phyloP scores from a whole-genome alignment of 2,329 filamentous ascomycete genomes.

The Fusarium goolgardi region DNA sequence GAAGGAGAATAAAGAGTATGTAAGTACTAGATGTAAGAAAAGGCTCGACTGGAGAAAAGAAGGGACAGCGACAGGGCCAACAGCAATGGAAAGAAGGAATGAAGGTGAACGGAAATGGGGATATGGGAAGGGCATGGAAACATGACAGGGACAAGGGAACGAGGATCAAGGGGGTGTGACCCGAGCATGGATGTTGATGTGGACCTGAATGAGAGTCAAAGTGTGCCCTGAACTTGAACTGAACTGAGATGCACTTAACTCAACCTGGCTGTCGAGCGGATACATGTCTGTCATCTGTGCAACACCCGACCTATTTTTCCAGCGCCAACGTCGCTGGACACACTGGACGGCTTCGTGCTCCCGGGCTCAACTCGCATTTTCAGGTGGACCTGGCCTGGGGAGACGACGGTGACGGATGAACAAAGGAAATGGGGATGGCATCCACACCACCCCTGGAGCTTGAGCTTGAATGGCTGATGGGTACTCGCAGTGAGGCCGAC shows the following conservation, averaged over 20 bases:
- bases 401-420: slow-evolving; percentile 18
- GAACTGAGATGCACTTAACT: slow-evolving; percentile 36
- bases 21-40: slow-evolving; percentile 43
- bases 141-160: slow-evolving; percentile 50
- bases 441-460: slow-evolving; percentile 30
- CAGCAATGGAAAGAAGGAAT: slow-evolving; percentile 44
- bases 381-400: slow-evolving; percentile 30
- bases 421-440: slow-evolving; percentile 31
- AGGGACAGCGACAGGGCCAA: slow-evolving; percentile 49
- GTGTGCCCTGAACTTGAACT: slow-evolving; percentile 25
- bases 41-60: slow-evolving; percentile 48
- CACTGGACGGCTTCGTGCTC: slow-evolving; percentile 30
- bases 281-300: slow-evolving; percentile 24
- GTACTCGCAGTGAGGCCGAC: slow-evolving; percentile 28
- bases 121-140: slow-evolving; percentile 49
- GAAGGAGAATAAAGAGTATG: slow-evolving; percentile 43
- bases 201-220: slow-evolving; percentile 22
- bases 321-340: slow-evolving; percentile 4
- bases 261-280: slow-evolving; percentile 35
- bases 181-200: slow-evolving; percentile 26
- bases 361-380: slow-evolving; percentile 8
- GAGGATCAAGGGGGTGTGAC: slow-evolving; percentile 39
- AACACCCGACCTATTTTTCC: slow-evolving; percentile 33
- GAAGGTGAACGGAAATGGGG: slow-evolving; percentile 49
- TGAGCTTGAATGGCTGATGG: slow-evolving; percentile 2